These are phyloP conservation scores for Perkinsus chesapeaki DNA, from an alignment of 169 alveolate genomes.

Conservation along the genomic window DNA sequence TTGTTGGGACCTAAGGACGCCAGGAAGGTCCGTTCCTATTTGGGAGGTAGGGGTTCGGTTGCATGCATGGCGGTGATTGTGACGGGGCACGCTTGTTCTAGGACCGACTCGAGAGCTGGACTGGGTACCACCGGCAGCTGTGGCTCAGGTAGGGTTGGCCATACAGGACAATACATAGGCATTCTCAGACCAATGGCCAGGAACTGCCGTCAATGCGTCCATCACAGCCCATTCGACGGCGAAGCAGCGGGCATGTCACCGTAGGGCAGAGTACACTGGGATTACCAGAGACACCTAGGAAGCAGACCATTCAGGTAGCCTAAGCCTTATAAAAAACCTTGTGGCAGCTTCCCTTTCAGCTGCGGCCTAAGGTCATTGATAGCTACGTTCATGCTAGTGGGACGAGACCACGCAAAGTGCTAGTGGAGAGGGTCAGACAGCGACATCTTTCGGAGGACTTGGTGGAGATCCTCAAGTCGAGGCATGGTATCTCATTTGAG, in stretches of 20 bases:
- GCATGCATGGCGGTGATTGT: no score
- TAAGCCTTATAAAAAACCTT: neutral
- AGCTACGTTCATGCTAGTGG: constrained; percentile 77
- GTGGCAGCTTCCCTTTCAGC: neutral
- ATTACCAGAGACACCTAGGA: neutral
- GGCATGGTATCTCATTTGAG: neutral
- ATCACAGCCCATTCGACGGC: no score
- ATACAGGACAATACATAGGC: no score
- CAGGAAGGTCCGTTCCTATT: neutral
- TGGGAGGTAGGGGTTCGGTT: neutral
- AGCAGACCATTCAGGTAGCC: neutral
- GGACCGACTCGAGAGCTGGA: neutral
- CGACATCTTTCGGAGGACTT: neutral
- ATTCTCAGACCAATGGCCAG: no score
- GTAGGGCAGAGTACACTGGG: neutral
- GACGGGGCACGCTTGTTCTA: neutral
- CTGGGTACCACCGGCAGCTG: neutral
- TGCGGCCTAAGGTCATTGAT: constrained; percentile 71
- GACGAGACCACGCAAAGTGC: constrained; percentile 81
- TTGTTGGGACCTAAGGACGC: neutral
- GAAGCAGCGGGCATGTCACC: no score
- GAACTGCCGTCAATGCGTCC: no score
- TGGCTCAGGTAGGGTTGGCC: no score
- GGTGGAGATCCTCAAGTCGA: neutral
- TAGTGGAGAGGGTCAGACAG: constrained; percentile 57